phyloP scores from a whole-genome alignment of 2,329 filamentous ascomycete species.

The Cytospora piceicola region DNA sequence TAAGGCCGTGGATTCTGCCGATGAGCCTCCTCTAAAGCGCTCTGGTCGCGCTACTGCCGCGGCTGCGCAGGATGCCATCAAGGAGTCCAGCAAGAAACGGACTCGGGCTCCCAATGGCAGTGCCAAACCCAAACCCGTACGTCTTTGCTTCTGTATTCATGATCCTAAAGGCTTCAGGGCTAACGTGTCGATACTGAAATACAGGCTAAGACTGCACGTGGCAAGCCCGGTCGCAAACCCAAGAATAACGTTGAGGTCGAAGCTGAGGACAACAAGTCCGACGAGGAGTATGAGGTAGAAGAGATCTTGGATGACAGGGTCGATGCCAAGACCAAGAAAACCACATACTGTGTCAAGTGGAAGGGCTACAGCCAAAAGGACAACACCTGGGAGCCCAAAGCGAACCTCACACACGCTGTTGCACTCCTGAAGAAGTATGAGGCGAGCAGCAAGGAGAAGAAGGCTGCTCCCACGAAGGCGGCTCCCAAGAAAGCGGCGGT shows the following conservation, averaged over 20 bases:
- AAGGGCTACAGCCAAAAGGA: constrained; percentile 48
- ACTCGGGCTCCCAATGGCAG: constrained; percentile 20
- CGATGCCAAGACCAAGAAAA: constrained; percentile 43
- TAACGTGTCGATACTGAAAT: background rate
- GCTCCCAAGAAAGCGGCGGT: constrained; percentile 24
- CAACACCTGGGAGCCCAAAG: constrained; percentile 59
- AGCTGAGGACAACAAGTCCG: constrained; percentile 20
- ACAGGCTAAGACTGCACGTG: constrained; percentile 22
- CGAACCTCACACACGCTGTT: constrained; percentile 47
- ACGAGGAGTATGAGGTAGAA: constrained; percentile 52
- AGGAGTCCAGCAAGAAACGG: constrained; percentile 24
- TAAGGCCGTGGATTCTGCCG: constrained; percentile 12
- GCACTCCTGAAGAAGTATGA: constrained; percentile 45
- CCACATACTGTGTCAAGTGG: constrained; percentile 59
- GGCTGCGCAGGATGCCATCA: constrained; percentile 28
- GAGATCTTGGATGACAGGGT: constrained; percentile 47
- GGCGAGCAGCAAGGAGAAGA: constrained; percentile 33
- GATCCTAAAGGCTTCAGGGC: background rate
- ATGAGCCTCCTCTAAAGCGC: constrained; percentile 23
- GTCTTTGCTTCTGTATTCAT: background rate
- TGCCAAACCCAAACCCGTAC: constrained; percentile 26
- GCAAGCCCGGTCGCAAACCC: constrained; percentile 25
- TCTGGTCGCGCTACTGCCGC: constrained; percentile 29
- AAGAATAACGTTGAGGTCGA: constrained; percentile 8
- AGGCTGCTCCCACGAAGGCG: constrained; percentile 23